These are phyloP conservation scores for Aspergillus campestris DNA, from an alignment of 495 filamentous ascomycete species.

Conservation along the genomic window DNA sequence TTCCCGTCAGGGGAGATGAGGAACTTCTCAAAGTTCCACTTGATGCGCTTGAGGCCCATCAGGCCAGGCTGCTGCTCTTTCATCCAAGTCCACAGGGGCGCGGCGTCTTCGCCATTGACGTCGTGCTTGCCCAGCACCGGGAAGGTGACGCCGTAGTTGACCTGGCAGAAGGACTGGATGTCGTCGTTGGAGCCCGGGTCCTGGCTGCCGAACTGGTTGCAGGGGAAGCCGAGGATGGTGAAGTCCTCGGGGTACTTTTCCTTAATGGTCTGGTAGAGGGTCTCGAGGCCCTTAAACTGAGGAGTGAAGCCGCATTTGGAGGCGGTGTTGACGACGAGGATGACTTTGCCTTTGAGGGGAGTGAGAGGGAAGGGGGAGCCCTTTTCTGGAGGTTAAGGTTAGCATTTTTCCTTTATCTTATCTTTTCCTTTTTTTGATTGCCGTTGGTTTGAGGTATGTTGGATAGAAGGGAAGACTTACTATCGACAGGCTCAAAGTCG, in stretches of 20 bases:
- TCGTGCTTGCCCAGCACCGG: slow-evolving; percentile 85
- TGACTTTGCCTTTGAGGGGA: slow-evolving; percentile 75
- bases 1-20: slow-evolving; percentile 76
- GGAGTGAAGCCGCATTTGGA: slow-evolving; percentile 98
- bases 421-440: too few relatives aligned
- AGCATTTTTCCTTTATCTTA: slow-evolving; percentile 8
- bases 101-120: slow-evolving; percentile 78
- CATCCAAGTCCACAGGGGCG: slow-evolving; percentile 79
- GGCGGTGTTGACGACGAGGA: slow-evolving; percentile 96
- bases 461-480: slow-evolving; percentile 39
- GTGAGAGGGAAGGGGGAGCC: slow-evolving; percentile 61
- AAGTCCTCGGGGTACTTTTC: slow-evolving; percentile 65
- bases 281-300: slow-evolving; percentile 90
- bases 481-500: slow-evolving; percentile 81
- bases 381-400: slow-evolving; percentile 48
- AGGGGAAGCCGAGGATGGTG: slow-evolving; percentile 87
- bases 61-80: slow-evolving; percentile 79
- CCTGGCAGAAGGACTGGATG: slow-evolving; percentile 84
- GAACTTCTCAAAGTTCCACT: slow-evolving; percentile 99
- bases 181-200: slow-evolving; percentile 85
- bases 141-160: slow-evolving; percentile 95
- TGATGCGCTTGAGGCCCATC: slow-evolving; percentile 76
- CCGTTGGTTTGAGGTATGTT: slow-evolving; percentile 1
- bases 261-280: slow-evolving; percentile 72
- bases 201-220: slow-evolving; percentile 92